Evolutionary conservation across 176 grass and related monocot genomes (phyloP).

Genomic region (Carex pumila): DNA sequence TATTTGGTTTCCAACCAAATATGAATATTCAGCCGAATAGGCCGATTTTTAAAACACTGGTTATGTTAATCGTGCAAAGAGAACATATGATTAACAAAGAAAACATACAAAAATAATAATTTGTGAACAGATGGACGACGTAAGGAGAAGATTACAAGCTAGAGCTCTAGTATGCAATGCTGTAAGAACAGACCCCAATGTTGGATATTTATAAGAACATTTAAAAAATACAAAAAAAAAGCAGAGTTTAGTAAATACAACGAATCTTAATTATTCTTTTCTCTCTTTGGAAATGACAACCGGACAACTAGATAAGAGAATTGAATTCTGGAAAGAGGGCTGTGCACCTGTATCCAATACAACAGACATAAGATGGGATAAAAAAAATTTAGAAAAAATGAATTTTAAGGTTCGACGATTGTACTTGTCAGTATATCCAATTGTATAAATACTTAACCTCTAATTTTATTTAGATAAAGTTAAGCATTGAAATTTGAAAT

Average conservation of each 20-base stretch:
- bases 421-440: not conserved
- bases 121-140: not conserved
- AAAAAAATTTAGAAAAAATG: not conserved
- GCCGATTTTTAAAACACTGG: too few relatives aligned
- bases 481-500: not conserved
- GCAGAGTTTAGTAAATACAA: not conserved
- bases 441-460: not conserved
- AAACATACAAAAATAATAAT: not conserved
- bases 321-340: not conserved
- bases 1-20: too few relatives aligned
- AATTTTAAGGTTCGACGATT: not conserved
- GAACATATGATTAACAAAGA: not conserved
- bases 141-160: not conserved
- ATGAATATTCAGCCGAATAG: too few relatives aligned
- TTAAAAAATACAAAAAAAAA: not conserved
- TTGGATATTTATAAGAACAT: slow-evolving; percentile 10
- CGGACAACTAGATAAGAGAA: not conserved
- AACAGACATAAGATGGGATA: not conserved
- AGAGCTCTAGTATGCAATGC: not conserved
- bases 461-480: not conserved
- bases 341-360: not conserved
- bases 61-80: not conserved
- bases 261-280: slow-evolving; percentile 1
- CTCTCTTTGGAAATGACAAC: slow-evolving; percentile 7
- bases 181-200: not conserved